Base-by-base conservation (phyloP, 2,329 filamentous ascomycete genomes). In the Paecilomyces formosus region DNA sequence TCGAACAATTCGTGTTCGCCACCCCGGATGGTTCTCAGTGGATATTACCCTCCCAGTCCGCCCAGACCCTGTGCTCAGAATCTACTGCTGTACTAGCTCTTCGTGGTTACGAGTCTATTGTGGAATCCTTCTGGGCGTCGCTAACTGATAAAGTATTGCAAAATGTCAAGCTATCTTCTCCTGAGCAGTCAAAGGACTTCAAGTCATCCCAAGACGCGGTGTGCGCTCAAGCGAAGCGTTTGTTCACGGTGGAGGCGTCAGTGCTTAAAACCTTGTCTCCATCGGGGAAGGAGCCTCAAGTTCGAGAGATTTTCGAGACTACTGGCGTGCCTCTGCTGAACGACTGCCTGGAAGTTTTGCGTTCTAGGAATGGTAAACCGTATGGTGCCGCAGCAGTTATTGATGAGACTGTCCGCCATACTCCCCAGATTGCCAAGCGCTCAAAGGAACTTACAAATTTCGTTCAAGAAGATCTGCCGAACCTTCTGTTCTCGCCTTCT, bases 161-260 rank as follows among this genome's bases (percentile, higher is more conserved):
- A 31, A 81, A 83, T 39, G 85, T 96, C 58, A 86, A 86, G 57
- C 83, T 84, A 5, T 95, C 91, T 0, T 81, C 90, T 4, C 91
- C 92, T 0, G 91, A 93, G 68, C 86, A 93, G 58, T 92, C 91
- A 0, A 88, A 88, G 61, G 88, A 91, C 18, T 89, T 89, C 64
- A 81, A 83, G 26, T 80, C 81, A 50, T 95, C 90, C 0, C 91
- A 96, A 69, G 81, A 84, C 55, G 78, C 79, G 49, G 80, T 96
- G 26, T 83, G 84, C 9, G 79, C 85, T 6, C 83, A 88, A 65
- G 86, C 87, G 0, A 78, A 80, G 53, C 85, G 89, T 0, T 90
- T 90, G 76, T 87, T 89, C 60, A 75, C 81, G 1, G 73, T 91
- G 9, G 78, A 79, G 61, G 63, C 70, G 53, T 72, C 75, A 21